phyloP scores from a whole-genome alignment of 495 filamentous ascomycete species.

The Penicillium coprophilum region DNA sequence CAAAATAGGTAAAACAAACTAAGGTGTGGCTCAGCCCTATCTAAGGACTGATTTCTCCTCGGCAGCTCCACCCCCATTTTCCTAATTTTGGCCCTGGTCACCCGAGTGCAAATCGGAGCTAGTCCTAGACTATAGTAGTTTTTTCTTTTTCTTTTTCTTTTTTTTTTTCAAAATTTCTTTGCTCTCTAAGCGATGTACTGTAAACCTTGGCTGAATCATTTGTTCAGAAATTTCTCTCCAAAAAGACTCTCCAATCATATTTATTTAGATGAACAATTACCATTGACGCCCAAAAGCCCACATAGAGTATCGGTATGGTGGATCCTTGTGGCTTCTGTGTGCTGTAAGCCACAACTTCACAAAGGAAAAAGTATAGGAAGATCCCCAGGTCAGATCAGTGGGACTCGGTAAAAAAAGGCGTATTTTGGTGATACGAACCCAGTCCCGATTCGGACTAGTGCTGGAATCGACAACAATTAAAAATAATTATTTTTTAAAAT shows the following conservation, averaged over 20 bases:
- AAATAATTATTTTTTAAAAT: background rate
- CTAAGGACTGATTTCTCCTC: slow-evolving; percentile 12
- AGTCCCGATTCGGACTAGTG: slow-evolving; percentile 3
- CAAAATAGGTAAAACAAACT: slow-evolving; percentile 2
- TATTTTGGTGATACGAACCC: slow-evolving; percentile 1
- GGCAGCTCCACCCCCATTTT: slow-evolving; percentile 14
- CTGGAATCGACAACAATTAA: background rate
- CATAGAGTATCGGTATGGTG: background rate
- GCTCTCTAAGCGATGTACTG: slow-evolving; percentile 4
- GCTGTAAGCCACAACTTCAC: slow-evolving; percentile 11
- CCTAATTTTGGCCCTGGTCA: slow-evolving; percentile 21
- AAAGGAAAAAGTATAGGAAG: background rate
- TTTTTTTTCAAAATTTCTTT: too few species aligned
- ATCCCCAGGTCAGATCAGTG: slow-evolving; percentile 14
- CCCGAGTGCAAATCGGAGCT: slow-evolving; percentile 10
- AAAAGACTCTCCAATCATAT: too few species aligned
- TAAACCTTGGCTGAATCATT: slow-evolving; percentile 3
- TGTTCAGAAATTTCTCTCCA: too few species aligned
- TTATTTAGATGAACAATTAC: background rate
- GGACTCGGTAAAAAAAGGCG: background rate
- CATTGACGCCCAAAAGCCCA: slow-evolving; percentile 9
- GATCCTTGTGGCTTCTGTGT: slow-evolving; percentile 7
- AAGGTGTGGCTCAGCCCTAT: slow-evolving; percentile 33
- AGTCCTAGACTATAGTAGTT: slow-evolving; percentile 5
- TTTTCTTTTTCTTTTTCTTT: background rate